Conservation (phyloP, 768 basidiomycete species). For the Hericium rajendrae region DNA sequence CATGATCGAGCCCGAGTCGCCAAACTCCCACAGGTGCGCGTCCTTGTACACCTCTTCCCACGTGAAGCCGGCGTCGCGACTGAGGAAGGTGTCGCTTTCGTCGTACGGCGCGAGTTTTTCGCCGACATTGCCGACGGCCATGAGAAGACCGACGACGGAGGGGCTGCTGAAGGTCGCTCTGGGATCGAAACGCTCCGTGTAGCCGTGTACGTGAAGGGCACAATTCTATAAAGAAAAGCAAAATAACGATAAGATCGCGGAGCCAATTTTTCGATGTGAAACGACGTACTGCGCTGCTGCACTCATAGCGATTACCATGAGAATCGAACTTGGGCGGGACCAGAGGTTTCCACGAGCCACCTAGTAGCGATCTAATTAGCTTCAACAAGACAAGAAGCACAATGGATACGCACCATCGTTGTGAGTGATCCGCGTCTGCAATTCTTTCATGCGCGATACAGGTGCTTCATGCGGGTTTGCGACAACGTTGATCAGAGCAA, state of each 20-base stretch:
- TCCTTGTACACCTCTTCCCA: slow-evolving; percentile 99
- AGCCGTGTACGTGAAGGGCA: slow-evolving; percentile 86
- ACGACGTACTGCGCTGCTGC: slow-evolving; percentile 50
- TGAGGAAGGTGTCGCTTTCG: slow-evolving; percentile 91
- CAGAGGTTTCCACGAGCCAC: slow-evolving; percentile 81
- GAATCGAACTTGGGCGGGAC: slow-evolving; percentile 71
- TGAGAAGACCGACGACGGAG: slow-evolving; percentile 82
- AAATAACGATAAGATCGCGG: background rate
- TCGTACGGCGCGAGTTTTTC: slow-evolving; percentile 69
- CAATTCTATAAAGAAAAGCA: slow-evolving; percentile 57
- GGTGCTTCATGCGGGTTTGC: slow-evolving; percentile 69
- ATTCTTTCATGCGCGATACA: slow-evolving; percentile 58
- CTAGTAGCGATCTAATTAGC: slow-evolving; percentile 26
- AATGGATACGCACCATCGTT: slow-evolving; percentile 70
- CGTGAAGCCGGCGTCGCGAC: slow-evolving; percentile 91
- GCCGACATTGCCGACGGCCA: slow-evolving; percentile 96
- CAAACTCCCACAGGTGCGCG: slow-evolving; percentile 96
- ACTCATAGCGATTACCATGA: slow-evolving; percentile 59
- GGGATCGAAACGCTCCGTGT: slow-evolving; percentile 85
- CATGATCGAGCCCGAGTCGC: slow-evolving; percentile 90
- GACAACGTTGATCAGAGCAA: slow-evolving; percentile 88
- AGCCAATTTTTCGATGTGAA: slow-evolving; percentile 4
- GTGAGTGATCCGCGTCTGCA: slow-evolving; percentile 87
- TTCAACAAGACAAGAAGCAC: background rate
- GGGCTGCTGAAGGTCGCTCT: slow-evolving; percentile 92